These are phyloP conservation scores for Penicillium simplicissimum DNA, from an alignment of 495 filamentous ascomycete species.

Conservation along the genomic window DNA sequence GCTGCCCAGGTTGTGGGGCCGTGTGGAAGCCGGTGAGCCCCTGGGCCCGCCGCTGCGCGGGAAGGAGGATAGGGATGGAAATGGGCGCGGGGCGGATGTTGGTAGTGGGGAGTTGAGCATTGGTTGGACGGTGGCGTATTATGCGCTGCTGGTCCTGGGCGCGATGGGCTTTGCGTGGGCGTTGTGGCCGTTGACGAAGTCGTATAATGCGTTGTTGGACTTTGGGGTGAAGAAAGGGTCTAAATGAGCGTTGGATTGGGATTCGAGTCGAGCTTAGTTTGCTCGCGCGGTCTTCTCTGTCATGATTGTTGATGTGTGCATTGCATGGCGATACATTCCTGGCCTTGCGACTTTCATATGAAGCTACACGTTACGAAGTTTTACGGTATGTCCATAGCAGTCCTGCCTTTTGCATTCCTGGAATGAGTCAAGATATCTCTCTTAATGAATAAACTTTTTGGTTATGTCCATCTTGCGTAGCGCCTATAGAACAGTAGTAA, in stretches of 20 bases:
- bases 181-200: conserved; percentile 74
- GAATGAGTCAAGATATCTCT: background rate
- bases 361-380: background rate
- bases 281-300: background rate
- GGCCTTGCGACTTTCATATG: background rate
- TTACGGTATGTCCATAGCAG: background rate
- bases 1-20: conserved; percentile 82
- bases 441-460: background rate
- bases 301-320: background rate
- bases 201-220: conserved; percentile 44
- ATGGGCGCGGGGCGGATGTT: conserved; percentile 11
- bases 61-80: conserved; percentile 40
- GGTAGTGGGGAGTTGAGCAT: conserved; percentile 36
- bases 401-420: background rate
- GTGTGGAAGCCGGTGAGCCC: conserved; percentile 53
- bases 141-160: conserved; percentile 69
- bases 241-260: background rate
- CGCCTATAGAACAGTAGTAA: background rate
- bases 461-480: background rate
- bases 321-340: conserved; percentile 5
- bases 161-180: conserved; percentile 65
- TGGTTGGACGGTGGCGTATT: conserved; percentile 77
- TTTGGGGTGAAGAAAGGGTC: conserved; percentile 24
- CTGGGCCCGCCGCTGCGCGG: conserved; percentile 36
- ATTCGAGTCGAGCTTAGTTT: background rate